These are phyloP conservation scores for Fusarium bactridioides DNA, from an alignment of 2,329 filamentous ascomycete genomes.

Conservation along the genomic window DNA sequence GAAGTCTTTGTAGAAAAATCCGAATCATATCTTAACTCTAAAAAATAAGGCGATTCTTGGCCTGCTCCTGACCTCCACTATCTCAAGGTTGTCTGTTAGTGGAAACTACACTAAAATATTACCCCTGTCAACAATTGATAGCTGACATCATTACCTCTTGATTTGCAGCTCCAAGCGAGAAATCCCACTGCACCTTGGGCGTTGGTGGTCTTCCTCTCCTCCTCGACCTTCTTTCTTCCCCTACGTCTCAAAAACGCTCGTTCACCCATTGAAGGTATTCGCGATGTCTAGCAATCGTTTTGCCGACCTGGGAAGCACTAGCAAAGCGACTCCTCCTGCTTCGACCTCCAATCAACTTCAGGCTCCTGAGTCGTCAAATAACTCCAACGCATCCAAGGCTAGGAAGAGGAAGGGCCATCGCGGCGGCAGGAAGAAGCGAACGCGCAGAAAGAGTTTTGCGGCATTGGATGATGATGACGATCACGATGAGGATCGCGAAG, in stretches of 20 bases:
- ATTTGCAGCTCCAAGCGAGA: slow-evolving; percentile 19
- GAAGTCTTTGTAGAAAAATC: neutral
- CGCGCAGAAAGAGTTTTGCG: slow-evolving; percentile 83
- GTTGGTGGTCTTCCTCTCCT: slow-evolving; percentile 2
- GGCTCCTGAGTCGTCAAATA: slow-evolving; percentile 27
- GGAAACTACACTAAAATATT: slow-evolving; percentile 7
- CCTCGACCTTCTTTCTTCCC: neutral
- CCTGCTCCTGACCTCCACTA: neutral
- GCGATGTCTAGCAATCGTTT: slow-evolving; percentile 48
- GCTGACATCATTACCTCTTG: slow-evolving; percentile 42
- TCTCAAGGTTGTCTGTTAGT: slow-evolving; percentile 1
- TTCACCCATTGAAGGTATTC: slow-evolving; percentile 4
- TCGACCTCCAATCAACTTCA: slow-evolving; percentile 14
- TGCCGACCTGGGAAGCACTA: slow-evolving; percentile 34
- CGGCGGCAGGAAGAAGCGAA: slow-evolving; percentile 78
- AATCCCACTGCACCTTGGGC: slow-evolving; percentile 1
- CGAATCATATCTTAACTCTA: neutral
- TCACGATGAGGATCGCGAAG: slow-evolving; percentile 48
- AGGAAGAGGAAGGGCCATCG: slow-evolving; percentile 78
- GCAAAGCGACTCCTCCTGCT: slow-evolving; percentile 16
- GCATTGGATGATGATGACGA: slow-evolving; percentile 66
- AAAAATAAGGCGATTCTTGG: neutral
- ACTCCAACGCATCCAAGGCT: slow-evolving; percentile 31
- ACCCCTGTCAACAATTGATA: slow-evolving; percentile 12
- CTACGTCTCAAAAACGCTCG: neutral